These are phyloP conservation scores for Daucus carota DNA, from an alignment of 129 eudicot genomes.

Conservation along the genomic window DNA sequence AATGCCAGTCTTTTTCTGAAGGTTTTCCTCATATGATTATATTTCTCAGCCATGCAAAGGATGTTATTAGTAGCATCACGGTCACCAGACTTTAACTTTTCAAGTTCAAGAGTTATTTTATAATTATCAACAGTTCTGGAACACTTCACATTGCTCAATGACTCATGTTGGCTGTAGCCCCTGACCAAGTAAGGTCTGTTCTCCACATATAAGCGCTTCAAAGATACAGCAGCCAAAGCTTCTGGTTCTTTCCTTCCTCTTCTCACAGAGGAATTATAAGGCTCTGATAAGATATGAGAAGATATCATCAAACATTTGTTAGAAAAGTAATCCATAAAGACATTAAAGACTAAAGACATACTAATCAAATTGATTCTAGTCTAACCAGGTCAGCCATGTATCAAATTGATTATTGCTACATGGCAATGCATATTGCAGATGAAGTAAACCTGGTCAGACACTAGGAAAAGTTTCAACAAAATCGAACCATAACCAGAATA, in stretches of 20 bases:
- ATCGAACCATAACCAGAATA: not conserved
- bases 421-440: not conserved
- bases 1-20: conserved; percentile 78
- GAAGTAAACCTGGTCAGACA: not conserved
- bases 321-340: not conserved
- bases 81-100: conserved; percentile 26
- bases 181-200: conserved; percentile 77
- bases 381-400: not conserved
- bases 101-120: conserved; percentile 24
- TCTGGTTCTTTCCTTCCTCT: conserved; percentile 91
- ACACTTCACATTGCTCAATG: conserved; percentile 23
- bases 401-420: not conserved
- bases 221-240: conserved; percentile 75
- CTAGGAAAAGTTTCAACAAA: not conserved
- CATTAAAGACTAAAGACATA: not conserved
- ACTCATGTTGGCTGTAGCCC: conserved; percentile 58
- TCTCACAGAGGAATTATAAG: conserved; percentile 67
- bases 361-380: not conserved
- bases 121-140: conserved; percentile 24
- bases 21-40: conserved; percentile 77
- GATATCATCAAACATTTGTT: conserved; percentile 6
- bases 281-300: conserved; percentile 43
- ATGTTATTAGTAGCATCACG: conserved; percentile 37
- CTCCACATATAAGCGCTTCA: conserved; percentile 79
- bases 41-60: conserved; percentile 82